These are phyloP conservation scores for Rubroshorea leprosula DNA, from an alignment of 345 rosid genomes.

Conservation along the genomic window DNA sequence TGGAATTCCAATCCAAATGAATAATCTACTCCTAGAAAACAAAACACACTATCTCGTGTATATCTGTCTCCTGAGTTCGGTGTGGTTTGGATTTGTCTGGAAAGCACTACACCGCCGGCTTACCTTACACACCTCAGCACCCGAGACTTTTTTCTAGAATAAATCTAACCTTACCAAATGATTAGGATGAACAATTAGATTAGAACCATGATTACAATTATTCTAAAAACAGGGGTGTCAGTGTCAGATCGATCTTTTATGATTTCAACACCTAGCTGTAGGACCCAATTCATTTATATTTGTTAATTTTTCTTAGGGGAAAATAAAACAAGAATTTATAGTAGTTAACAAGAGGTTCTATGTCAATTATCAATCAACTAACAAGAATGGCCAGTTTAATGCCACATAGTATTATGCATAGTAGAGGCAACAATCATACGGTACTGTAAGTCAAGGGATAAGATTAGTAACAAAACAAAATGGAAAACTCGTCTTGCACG, in stretches of 20 bases:
- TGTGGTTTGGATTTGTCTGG: background rate
- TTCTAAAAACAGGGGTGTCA: slow-evolving; percentile 18
- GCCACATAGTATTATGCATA: too few species aligned
- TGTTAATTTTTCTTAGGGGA: too few species aligned
- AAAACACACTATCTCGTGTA: background rate
- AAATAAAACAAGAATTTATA: too few species aligned
- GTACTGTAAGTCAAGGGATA: too few species aligned
- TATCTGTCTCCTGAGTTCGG: background rate
- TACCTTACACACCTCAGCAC: background rate
- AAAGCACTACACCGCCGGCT: background rate
- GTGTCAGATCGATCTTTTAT: slow-evolving; percentile 13
- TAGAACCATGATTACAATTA: slow-evolving; percentile 15
- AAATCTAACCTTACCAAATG: slow-evolving; percentile 20
- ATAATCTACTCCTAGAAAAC: slow-evolving; percentile 15
- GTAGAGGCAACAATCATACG: too few species aligned
- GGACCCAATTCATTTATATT: background rate
- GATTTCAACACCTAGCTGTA: slow-evolving; percentile 7
- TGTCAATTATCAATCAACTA: too few species aligned
- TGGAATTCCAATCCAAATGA: slow-evolving; percentile 33
- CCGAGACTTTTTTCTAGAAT: slow-evolving; percentile 22
- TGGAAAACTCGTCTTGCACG: too few species aligned
- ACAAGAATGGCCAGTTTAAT: too few species aligned
- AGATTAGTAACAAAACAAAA: too few species aligned
- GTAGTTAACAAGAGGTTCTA: too few species aligned
- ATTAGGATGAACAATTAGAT: slow-evolving; percentile 12